Conservation (phyloP, 139 green algal species). For the Chlorella vulgaris region DNA sequence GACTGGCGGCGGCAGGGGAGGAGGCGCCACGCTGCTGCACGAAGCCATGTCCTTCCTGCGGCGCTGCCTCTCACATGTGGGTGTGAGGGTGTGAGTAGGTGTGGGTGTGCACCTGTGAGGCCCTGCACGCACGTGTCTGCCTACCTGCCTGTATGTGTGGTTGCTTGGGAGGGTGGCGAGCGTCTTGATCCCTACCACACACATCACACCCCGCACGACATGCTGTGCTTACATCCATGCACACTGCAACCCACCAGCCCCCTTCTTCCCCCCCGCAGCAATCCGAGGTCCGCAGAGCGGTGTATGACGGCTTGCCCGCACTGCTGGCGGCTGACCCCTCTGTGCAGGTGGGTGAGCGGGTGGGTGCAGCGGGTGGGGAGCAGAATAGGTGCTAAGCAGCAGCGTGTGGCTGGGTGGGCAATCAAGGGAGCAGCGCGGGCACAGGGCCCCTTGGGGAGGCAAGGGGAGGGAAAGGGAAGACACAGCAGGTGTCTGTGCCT, state of each 20-base stretch:
- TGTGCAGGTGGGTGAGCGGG: not conserved
- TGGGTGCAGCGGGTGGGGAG: not conserved
- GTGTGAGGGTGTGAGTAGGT: not conserved
- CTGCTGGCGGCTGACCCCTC: constrained; percentile 40
- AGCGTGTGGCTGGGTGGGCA: too few relatives aligned
- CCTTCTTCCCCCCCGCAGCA: constrained; percentile 21
- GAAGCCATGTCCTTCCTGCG: constrained; percentile 44
- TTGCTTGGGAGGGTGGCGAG: too few relatives aligned
- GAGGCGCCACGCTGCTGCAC: constrained; percentile 38
- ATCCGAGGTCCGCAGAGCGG: constrained; percentile 26
- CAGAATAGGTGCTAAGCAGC: not conserved
- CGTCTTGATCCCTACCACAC: too few relatives aligned
- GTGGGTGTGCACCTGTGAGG: not conserved
- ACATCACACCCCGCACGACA: too few relatives aligned
- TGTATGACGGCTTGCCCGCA: constrained; percentile 41
- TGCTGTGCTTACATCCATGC: too few relatives aligned
- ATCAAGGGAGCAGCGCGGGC: too few relatives aligned
- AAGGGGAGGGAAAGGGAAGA: too few relatives aligned
- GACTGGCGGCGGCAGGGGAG: not conserved
- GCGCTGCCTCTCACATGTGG: constrained; percentile 39
- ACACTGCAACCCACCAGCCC: too few relatives aligned
- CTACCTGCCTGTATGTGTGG: too few relatives aligned
- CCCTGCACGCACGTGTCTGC: too few relatives aligned
- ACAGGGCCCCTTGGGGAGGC: too few relatives aligned
- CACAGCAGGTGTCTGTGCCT: too few relatives aligned